Percentiles rank a stretch among this genome's conserved stretches.
Conservation (phyloP, 129 eudicot species). For the Escallonia herrerae region DNA sequence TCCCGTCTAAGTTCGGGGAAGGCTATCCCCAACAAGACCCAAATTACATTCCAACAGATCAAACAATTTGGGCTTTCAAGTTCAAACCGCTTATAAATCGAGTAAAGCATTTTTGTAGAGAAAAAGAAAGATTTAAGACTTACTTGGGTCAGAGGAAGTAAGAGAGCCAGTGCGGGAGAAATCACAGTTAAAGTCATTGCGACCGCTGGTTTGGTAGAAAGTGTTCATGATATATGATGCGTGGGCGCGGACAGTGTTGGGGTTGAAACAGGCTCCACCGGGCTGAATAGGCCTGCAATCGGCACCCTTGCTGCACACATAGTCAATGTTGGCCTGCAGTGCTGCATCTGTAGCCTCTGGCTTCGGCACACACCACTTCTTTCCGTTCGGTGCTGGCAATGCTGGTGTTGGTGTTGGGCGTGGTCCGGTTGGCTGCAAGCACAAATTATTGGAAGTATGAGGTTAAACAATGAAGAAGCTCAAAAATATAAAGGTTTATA, state of each 20-base stretch:
- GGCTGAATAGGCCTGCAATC: conserved; percentile 70
- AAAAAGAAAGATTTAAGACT: conserved; percentile 3
- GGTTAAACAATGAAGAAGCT: too few relatives aligned
- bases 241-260: conserved; percentile 55
- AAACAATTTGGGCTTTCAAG: background rate
- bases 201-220: conserved; percentile 67
- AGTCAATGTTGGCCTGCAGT: conserved; percentile 63
- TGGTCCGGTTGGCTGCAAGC: background rate
- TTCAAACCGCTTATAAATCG: background rate
- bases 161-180: conserved; percentile 54
- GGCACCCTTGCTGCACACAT: conserved; percentile 71
- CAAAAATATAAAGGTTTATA: too few relatives aligned
- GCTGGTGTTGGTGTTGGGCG: conserved; percentile 36
- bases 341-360: conserved; percentile 48
- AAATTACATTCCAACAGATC: background rate
- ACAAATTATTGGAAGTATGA: too few relatives aligned
- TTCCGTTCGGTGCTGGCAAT: conserved; percentile 21
- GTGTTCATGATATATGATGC: conserved; percentile 72
- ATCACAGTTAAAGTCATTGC: conserved; percentile 62
- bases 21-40: too few relatives aligned
- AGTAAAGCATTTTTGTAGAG: background rate
- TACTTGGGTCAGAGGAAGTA: conserved; percentile 66
- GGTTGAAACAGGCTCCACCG: conserved; percentile 72
- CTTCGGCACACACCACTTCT: conserved; percentile 78
- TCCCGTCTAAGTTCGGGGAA: too few relatives aligned